phyloP scores from a whole-genome alignment of 257 asterid genomes.

The Solanum boliviense region DNA sequence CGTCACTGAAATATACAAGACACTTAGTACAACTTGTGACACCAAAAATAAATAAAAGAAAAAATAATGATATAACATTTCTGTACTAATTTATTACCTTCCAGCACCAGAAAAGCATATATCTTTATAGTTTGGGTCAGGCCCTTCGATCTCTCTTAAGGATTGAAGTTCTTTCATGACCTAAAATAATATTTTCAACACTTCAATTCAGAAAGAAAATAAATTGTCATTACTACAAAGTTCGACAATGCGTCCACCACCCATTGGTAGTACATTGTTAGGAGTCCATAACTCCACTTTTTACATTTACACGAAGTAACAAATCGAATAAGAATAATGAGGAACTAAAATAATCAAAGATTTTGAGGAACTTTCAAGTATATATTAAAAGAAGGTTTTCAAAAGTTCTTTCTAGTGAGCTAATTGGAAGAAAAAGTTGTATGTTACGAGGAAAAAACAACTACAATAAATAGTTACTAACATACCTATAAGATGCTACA shows the following conservation, averaged over 20 bases:
- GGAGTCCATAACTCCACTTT: not conserved
- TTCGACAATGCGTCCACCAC: not conserved
- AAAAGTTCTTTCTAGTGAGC: not conserved
- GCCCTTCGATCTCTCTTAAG: constrained; percentile 74
- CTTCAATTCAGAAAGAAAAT: not conserved
- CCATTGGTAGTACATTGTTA: not conserved
- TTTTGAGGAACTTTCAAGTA: not conserved
- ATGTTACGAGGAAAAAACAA: not conserved
- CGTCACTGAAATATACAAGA: constrained; percentile 43
- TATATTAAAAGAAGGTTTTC: not conserved
- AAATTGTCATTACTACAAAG: not conserved
- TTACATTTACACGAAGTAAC: not conserved
- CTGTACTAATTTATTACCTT: constrained; percentile 37
- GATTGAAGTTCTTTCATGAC: constrained; percentile 52
- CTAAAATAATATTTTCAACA: constrained; percentile 29
- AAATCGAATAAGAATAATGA: not conserved
- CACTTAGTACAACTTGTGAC: not conserved
- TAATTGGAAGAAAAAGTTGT: not conserved
- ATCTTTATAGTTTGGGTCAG: constrained; percentile 79
- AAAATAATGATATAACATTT: not conserved
- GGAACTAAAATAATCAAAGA: not conserved
- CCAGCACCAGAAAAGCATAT: constrained; percentile 96
- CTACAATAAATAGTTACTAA: not conserved
- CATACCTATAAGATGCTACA: not conserved
- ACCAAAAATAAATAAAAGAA: not conserved